Conservation (phyloP, 140 eudicot genomes). For the Erigeron philadelphicus region DNA sequence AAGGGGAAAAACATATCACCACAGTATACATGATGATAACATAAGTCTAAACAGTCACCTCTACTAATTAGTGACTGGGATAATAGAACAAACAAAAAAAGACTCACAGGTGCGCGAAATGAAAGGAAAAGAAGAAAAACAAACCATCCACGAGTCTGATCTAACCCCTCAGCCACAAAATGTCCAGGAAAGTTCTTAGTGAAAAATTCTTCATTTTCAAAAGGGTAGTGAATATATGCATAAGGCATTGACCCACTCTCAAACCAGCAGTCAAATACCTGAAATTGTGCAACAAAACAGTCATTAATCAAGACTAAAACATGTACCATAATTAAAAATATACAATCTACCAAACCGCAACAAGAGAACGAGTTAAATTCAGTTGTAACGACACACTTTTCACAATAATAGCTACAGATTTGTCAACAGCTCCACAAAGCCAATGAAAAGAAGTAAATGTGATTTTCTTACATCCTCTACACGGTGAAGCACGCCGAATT, state of each 20-base stretch:
- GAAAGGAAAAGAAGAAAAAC: conserved; percentile 14
- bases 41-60: background rate
- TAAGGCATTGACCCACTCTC: conserved; percentile 99
- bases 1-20: background rate
- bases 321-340: background rate
- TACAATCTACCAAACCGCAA: background rate
- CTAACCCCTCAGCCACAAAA: conserved; percentile 98
- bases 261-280: conserved; percentile 99
- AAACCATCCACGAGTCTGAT: conserved; percentile 96
- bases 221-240: conserved; percentile 93
- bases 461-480: conserved; percentile 74
- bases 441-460: background rate
- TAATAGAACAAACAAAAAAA: background rate
- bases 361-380: background rate
- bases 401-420: background rate
- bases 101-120: conserved; percentile 1
- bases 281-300: conserved; percentile 11
- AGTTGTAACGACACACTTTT: background rate
- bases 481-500: conserved; percentile 73
- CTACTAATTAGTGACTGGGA: background rate
- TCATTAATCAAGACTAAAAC: background rate
- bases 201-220: conserved; percentile 71
- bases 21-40: background rate
- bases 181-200: conserved; percentile 86
- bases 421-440: background rate